Evolutionary conservation across 176 grass and related monocot species (phyloP).

Genomic region (Pontederia crassipes): DNA sequence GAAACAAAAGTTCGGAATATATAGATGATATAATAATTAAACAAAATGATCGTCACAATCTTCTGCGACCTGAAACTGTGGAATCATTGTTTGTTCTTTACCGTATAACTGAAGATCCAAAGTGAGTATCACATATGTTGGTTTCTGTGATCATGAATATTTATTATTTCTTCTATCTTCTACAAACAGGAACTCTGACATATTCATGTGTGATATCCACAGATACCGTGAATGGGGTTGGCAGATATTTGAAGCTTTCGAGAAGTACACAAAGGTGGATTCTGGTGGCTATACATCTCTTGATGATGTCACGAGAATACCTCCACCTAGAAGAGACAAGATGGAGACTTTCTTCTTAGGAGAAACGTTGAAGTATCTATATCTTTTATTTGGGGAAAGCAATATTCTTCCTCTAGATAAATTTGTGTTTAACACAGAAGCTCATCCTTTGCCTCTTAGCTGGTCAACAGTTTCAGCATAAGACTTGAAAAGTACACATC

Average conservation of each 20-base stretch:
- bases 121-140: constrained; percentile 31
- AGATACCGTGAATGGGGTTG: constrained; percentile 99
- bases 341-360: constrained; percentile 81
- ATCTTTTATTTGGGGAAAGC: constrained; percentile 87
- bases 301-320: constrained; percentile 82
- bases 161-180: constrained; percentile 14
- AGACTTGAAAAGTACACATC: background rate
- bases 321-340: constrained; percentile 82
- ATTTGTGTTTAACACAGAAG: constrained; percentile 91
- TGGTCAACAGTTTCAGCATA: constrained; percentile 5
- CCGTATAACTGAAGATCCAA: constrained; percentile 81
- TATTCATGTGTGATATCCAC: constrained; percentile 9
- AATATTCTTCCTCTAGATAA: constrained; percentile 73
- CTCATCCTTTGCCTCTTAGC: constrained; percentile 81
- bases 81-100: constrained; percentile 90
- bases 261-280: constrained; percentile 83
- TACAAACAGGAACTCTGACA: background rate
- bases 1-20: constrained; percentile 83
- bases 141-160: background rate
- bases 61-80: constrained; percentile 92
- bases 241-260: constrained; percentile 93
- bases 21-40: constrained; percentile 79
- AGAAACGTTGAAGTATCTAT: constrained; percentile 91
- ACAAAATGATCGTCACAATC: constrained; percentile 78
- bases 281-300: constrained; percentile 85